phyloP scores from a whole-genome alignment of 225 moss, liverwort and hornwort species.

The Pseudisothecium myosuroides region DNA sequence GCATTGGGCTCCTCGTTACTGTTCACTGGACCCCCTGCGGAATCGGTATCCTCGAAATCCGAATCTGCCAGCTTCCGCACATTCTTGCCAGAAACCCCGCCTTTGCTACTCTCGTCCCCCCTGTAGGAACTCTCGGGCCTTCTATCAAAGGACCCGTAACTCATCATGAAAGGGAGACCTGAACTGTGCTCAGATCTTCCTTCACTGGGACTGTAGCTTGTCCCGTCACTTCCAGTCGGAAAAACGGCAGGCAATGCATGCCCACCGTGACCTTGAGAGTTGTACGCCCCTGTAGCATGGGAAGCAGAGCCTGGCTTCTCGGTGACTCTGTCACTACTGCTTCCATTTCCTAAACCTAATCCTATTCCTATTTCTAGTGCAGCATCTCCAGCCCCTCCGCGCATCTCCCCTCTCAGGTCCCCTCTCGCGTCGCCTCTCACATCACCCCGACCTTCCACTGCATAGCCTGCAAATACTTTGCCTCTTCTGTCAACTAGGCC shows the following conservation, averaged over 20 bases:
- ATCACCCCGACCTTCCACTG: conserved; percentile 20
- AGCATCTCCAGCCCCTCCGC: conserved; percentile 21
- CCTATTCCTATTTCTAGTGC: conserved; percentile 36
- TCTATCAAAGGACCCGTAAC: conserved; percentile 29
- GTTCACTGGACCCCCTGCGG: conserved; percentile 83
- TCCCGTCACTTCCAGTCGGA: conserved; percentile 46
- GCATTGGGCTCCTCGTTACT: conserved; percentile 69
- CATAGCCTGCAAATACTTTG: conserved; percentile 19
- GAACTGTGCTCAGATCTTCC: conserved; percentile 56
- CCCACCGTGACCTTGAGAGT: conserved; percentile 11
- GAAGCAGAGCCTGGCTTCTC: conserved; percentile 13
- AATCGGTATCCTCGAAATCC: conserved; percentile 92
- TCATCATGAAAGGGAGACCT: conserved; percentile 46
- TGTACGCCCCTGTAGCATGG: conserved; percentile 1
- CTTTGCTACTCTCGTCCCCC: conserved; percentile 65
- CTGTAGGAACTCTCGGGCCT: conserved; percentile 51
- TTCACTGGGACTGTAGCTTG: conserved; percentile 44
- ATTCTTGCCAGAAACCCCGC: conserved; percentile 53
- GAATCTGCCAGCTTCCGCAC: conserved; percentile 69
- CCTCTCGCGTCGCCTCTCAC: conserved; percentile 6
- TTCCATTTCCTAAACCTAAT: conserved; percentile 28
- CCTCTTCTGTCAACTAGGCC: conserved; percentile 24
- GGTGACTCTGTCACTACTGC: conserved; percentile 16
- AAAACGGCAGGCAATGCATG: conserved; percentile 17
- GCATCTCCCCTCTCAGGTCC: conserved; percentile 15